Percentiles rank a stretch among this genome's conserved stretches.
Conservation (phyloP, 441 rosid species). For the Cnidoscolus chayamansa region DNA sequence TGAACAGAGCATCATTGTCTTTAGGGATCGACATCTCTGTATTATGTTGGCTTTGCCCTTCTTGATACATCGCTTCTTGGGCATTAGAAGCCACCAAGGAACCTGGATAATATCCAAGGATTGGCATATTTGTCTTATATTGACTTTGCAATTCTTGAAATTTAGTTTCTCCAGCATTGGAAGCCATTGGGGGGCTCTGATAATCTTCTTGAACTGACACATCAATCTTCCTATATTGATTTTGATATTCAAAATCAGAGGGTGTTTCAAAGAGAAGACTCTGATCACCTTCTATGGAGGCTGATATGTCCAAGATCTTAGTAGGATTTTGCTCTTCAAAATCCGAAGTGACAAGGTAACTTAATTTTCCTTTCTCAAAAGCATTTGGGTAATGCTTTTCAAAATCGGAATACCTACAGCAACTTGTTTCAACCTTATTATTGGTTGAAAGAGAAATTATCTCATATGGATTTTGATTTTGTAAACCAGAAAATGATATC, state of each 20-base stretch:
- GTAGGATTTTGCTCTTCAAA: background rate
- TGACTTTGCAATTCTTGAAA: background rate
- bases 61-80: background rate
- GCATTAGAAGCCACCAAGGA: background rate
- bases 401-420: too few species aligned
- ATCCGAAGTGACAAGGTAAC: background rate
- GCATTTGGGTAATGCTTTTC: too few species aligned
- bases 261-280: background rate
- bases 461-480: background rate
- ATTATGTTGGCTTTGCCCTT: background rate
- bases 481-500: too few species aligned
- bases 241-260: constrained; percentile 5
- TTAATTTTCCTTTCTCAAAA: background rate
- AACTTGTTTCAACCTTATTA: background rate
- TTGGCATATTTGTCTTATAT: background rate
- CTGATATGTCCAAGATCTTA: background rate
- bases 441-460: background rate
- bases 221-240: constrained; percentile 1
- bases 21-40: background rate
- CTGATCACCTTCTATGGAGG: background rate
- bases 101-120: background rate
- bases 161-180: background rate
- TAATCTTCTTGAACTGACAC: background rate
- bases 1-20: too few species aligned
- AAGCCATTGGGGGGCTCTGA: background rate